These are phyloP conservation scores for Chytriomyces sp. DNA, from an alignment of 192 early-diverging fungal species.

Conservation along the genomic window DNA sequence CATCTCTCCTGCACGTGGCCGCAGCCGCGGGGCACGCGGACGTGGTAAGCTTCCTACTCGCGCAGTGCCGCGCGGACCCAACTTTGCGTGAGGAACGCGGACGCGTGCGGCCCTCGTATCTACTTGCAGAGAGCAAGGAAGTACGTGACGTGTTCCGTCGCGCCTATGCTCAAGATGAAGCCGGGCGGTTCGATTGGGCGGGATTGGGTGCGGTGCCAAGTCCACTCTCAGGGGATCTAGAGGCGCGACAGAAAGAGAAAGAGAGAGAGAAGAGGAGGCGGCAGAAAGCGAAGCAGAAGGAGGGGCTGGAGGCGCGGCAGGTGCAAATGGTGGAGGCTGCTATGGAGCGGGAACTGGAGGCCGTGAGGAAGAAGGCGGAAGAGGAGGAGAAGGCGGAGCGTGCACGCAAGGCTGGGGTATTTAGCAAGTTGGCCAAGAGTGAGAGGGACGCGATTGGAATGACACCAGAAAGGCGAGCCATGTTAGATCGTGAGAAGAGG, in stretches of 20 bases:
- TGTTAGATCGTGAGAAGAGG: slow-evolving; percentile 75
- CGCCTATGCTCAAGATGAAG: slow-evolving; percentile 53
- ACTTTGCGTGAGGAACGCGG: slow-evolving; percentile 40
- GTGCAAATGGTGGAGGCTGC: slow-evolving; percentile 36
- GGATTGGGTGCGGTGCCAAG: slow-evolving; percentile 71
- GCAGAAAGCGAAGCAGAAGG: slow-evolving; percentile 58
- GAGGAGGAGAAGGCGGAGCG: slow-evolving; percentile 59
- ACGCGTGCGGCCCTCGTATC: slow-evolving; percentile 61
- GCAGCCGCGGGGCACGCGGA: slow-evolving; percentile 56
- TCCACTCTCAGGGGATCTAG: slow-evolving; percentile 73
- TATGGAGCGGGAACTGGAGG: slow-evolving; percentile 26
- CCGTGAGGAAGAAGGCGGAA: slow-evolving; percentile 44
- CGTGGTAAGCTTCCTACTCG: slow-evolving; percentile 58
- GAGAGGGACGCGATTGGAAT: slow-evolving; percentile 53
- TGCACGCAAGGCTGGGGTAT: slow-evolving; percentile 44
- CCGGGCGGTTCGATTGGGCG: slow-evolving; percentile 56
- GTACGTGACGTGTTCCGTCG: slow-evolving; percentile 75
- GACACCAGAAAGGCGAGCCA: slow-evolving; percentile 69
- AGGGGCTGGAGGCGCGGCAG: slow-evolving; percentile 34
- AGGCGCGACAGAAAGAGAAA: slow-evolving; percentile 68
- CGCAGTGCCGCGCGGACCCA: slow-evolving; percentile 79
- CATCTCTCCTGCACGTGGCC: slow-evolving; percentile 76
- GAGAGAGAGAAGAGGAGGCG: slow-evolving; percentile 66
- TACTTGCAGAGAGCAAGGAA: slow-evolving; percentile 69
- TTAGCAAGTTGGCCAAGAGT: slow-evolving; percentile 39